These are phyloP conservation scores for Strobilomyces confusus DNA, from an alignment of 768 basidiomycete species.

Conservation along the genomic window DNA sequence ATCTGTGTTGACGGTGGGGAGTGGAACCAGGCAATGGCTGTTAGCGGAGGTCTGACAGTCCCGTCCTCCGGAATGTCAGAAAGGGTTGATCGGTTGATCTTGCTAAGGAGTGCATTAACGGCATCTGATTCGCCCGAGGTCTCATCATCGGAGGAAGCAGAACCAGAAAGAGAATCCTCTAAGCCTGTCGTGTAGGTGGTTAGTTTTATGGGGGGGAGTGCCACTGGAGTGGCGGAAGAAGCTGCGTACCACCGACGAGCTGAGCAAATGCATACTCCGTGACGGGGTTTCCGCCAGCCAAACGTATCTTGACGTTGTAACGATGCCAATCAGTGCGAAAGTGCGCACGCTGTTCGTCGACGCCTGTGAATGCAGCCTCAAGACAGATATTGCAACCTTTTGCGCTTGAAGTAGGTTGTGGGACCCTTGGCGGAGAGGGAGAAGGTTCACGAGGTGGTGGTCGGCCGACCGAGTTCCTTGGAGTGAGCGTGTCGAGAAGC, in stretches of 20 bases:
- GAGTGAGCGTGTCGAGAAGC: conserved; percentile 66
- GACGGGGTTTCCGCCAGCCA: conserved; percentile 60
- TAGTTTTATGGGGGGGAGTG: background rate
- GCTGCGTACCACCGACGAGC: conserved; percentile 70
- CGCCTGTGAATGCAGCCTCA: conserved; percentile 61
- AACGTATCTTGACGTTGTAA: conserved; percentile 87
- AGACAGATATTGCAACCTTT: conserved; percentile 71
- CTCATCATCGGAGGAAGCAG: conserved; percentile 64
- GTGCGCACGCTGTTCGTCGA: conserved; percentile 81
- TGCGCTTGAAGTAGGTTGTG: conserved; percentile 25
- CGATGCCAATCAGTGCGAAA: conserved; percentile 97
- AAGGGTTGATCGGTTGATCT: conserved; percentile 46
- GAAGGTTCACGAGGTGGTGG: conserved; percentile 30
- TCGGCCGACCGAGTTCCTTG: conserved; percentile 54
- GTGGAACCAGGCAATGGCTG: conserved; percentile 88
- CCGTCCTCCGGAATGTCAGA: conserved; percentile 43
- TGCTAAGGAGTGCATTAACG: conserved; percentile 63
- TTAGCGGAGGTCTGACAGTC: conserved; percentile 44
- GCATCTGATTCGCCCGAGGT: conserved; percentile 60
- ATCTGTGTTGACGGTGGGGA: conserved; percentile 84
- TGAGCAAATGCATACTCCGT: conserved; percentile 69
- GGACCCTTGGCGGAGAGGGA: conserved; percentile 31
- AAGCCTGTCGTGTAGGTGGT: conserved; percentile 41
- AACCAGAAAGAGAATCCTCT: conserved; percentile 90
- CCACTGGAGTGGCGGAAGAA: background rate